Percentiles rank a stretch among this genome's conserved stretches.
Conservation (phyloP, 306 rosid species). For the Alnus glutinosa region DNA sequence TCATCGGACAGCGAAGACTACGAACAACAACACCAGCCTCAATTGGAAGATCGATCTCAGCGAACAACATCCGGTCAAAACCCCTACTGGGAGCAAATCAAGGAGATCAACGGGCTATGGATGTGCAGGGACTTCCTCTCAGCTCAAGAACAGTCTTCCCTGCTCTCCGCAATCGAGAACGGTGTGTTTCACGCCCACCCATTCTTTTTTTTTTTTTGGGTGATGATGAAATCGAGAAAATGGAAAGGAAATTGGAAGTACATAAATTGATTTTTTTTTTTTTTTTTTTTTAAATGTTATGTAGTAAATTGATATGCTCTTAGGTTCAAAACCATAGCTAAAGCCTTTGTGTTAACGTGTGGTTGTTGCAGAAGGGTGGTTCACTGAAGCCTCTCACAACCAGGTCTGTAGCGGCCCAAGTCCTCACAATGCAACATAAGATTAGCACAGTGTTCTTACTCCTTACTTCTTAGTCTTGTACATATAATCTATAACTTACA, state of each 20-base stretch:
- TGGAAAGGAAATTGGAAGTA: too few species aligned
- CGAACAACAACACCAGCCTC: not conserved
- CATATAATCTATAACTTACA: not conserved
- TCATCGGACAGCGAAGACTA: slow-evolving; percentile 50
- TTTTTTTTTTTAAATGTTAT: not conserved
- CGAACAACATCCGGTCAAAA: not conserved
- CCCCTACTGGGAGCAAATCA: slow-evolving; percentile 39
- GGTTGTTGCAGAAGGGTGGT: slow-evolving; percentile 63
- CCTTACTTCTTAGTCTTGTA: too few species aligned
- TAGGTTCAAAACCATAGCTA: not conserved
- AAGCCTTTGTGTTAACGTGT: slow-evolving; percentile 1
- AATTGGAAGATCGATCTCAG: slow-evolving; percentile 9
- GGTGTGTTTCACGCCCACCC: slow-evolving; percentile 32
- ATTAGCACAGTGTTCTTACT: not conserved
- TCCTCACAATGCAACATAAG: not conserved
- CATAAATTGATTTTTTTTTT: not conserved
- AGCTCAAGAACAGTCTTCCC: slow-evolving; percentile 38
- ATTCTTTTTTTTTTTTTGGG: not conserved
- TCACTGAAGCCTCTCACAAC: slow-evolving; percentile 51
- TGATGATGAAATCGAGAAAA: too few species aligned
- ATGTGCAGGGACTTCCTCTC: slow-evolving; percentile 58
- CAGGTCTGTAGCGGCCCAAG: slow-evolving; percentile 38
- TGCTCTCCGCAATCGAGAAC: slow-evolving; percentile 55
- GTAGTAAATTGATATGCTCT: not conserved
- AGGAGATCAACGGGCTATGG: slow-evolving; percentile 65